Evolutionary conservation across 495 filamentous ascomycete genomes (phyloP).

Genomic region (Aspergillus kassunensis): DNA sequence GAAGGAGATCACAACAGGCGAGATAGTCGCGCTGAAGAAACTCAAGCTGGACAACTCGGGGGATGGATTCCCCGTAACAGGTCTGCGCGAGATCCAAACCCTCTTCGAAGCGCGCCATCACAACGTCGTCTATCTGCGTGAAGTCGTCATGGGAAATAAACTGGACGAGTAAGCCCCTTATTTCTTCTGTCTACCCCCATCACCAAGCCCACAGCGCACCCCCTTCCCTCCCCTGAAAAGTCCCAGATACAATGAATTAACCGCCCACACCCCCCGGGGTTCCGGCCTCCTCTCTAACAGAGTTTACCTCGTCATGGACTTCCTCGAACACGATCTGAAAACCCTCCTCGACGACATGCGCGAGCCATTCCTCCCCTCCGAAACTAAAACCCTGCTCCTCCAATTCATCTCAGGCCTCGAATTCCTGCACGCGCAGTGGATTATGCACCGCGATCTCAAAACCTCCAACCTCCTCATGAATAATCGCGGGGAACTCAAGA

Average conservation of each 20-base stretch:
- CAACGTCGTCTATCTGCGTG: slow-evolving; percentile 75
- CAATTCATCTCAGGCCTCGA: slow-evolving; percentile 79
- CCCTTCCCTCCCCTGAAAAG: slow-evolving; percentile 20
- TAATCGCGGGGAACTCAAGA: slow-evolving; percentile 92
- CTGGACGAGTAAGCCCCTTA: slow-evolving; percentile 62
- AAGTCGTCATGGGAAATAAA: slow-evolving; percentile 81
- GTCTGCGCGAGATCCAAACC: slow-evolving; percentile 81
- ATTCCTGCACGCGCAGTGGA: slow-evolving; percentile 87
- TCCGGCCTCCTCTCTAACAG: slow-evolving; percentile 36
- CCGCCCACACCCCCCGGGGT: slow-evolving; percentile 7
- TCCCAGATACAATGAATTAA: slow-evolving; percentile 25
- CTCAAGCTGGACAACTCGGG: slow-evolving; percentile 84
- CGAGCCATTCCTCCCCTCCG: slow-evolving; percentile 88
- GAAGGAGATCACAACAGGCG: slow-evolving; percentile 70
- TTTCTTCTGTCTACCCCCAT: not conserved
- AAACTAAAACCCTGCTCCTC: slow-evolving; percentile 83
- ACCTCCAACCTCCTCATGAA: slow-evolving; percentile 93
- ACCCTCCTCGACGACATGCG: slow-evolving; percentile 89
- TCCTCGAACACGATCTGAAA: slow-evolving; percentile 97
- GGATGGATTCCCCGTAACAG: slow-evolving; percentile 89
- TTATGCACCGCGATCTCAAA: slow-evolving; percentile 95
- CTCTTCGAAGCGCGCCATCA: slow-evolving; percentile 60
- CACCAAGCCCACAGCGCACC: not conserved
- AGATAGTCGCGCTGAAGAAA: slow-evolving; percentile 89
- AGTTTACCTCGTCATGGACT: slow-evolving; percentile 96